Conservation (phyloP, 352 stramenopile species). For the Phytopythium mirpurense region DNA sequence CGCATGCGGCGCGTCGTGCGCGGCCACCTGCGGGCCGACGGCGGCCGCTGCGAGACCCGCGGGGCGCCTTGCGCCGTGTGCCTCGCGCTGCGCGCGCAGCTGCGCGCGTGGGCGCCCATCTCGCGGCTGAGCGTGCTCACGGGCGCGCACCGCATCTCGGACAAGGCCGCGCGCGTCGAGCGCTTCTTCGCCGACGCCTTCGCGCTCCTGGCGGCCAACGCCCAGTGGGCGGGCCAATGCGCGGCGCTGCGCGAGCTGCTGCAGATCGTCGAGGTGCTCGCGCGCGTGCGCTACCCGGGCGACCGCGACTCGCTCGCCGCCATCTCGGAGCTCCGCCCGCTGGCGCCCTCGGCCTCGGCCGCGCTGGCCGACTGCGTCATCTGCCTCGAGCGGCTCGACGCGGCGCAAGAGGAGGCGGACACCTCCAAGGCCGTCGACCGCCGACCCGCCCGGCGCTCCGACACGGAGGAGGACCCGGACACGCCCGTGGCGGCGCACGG, state of each 20-base stretch:
- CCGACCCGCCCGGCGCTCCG: background rate
- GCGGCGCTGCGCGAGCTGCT: conserved; percentile 45
- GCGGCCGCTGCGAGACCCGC: conserved; percentile 14
- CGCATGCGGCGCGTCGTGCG: conserved; percentile 32
- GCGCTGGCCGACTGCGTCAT: conserved; percentile 34
- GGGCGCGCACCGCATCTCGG: conserved; percentile 33
- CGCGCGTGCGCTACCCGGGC: conserved; percentile 42
- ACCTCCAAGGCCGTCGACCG: no score
- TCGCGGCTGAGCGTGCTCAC: conserved; percentile 34
- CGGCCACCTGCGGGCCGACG: conserved; percentile 20
- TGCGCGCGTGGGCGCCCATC: conserved; percentile 33
- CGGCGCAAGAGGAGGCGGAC: background rate
- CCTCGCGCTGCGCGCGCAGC: conserved; percentile 27
- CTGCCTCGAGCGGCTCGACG: conserved; percentile 35
- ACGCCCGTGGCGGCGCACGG: background rate
- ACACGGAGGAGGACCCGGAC: background rate
- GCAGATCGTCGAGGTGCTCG: conserved; percentile 36
- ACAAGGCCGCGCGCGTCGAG: conserved; percentile 42
- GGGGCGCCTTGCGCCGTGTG: conserved; percentile 33
- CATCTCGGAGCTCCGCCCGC: conserved; percentile 37
- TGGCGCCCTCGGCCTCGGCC: conserved; percentile 11
- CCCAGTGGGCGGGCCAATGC: conserved; percentile 46
- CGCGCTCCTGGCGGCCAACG: conserved; percentile 22
- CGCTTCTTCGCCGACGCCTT: conserved; percentile 48
- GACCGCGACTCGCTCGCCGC: conserved; percentile 33